phyloP scores from a whole-genome alignment of 2,329 filamentous ascomycete species.

The Camptophora hylomeconis region DNA sequence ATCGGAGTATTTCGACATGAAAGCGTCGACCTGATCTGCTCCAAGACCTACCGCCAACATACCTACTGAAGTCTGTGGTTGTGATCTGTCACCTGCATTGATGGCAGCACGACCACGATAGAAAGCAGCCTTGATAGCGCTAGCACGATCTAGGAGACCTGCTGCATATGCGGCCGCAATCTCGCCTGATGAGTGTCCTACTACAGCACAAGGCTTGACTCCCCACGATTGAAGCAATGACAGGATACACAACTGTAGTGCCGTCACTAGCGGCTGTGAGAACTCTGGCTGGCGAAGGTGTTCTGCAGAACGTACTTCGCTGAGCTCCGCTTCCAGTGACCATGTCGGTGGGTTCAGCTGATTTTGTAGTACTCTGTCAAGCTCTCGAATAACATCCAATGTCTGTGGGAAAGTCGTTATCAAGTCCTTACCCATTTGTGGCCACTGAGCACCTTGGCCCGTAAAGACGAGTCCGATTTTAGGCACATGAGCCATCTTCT shows the following conservation, averaged over 20 bases:
- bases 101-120: too few species aligned
- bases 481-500: too few species aligned
- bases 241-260: slow-evolving; percentile 23
- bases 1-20: slow-evolving; percentile 3
- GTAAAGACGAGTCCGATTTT: slow-evolving; percentile 10
- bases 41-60: slow-evolving; percentile 22
- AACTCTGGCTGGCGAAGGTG: slow-evolving; percentile 13
- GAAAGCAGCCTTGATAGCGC: slow-evolving; percentile 16
- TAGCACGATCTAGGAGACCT: slow-evolving; percentile 8
- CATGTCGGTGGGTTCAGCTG: neutral
- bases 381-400: too few species aligned
- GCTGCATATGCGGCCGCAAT: slow-evolving; percentile 25
- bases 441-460: slow-evolving; percentile 16
- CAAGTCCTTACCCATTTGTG: slow-evolving; percentile 11
- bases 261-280: slow-evolving; percentile 22
- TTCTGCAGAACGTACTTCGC: neutral
- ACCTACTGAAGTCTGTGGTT: too few species aligned
- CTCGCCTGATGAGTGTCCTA: slow-evolving; percentile 26
- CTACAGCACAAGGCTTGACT: slow-evolving; percentile 16
- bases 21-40: slow-evolving; percentile 5
- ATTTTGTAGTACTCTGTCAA: slow-evolving; percentile 6
- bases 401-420: slow-evolving; percentile 2
- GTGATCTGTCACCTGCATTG: too few species aligned
- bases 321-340: neutral
- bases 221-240: slow-evolving; percentile 19